phyloP scores from a whole-genome alignment of 345 rosid genomes.

The Dipteronia sinensis region DNA sequence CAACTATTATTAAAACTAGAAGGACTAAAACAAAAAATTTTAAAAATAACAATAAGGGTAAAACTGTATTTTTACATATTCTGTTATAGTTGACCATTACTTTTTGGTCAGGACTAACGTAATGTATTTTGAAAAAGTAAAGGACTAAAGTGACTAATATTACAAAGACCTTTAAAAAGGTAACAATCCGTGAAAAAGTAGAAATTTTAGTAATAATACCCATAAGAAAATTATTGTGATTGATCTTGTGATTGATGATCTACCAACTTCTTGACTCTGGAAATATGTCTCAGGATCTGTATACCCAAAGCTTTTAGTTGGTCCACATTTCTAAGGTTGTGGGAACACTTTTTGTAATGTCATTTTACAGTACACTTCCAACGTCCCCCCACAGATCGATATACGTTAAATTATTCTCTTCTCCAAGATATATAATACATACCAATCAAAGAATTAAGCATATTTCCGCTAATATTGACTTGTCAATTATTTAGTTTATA shows the following conservation, averaged over 20 bases:
- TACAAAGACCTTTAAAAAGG: too few species aligned
- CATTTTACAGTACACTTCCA: conserved; percentile 9
- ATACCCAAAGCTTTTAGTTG: conserved; percentile 8
- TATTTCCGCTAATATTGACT: conserved; percentile 30
- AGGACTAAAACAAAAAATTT: too few species aligned
- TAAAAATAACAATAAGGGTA: too few species aligned
- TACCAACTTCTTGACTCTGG: background rate
- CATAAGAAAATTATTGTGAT: background rate
- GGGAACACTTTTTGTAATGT: conserved; percentile 16
- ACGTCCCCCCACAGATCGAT: background rate
- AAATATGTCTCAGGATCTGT: conserved; percentile 14
- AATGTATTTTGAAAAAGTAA: too few species aligned
- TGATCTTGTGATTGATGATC: background rate
- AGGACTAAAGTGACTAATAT: too few species aligned
- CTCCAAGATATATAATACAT: background rate
- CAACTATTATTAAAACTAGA: too few species aligned
- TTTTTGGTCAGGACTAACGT: too few species aligned
- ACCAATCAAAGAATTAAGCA: conserved; percentile 11
- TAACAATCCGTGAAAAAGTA: too few species aligned
- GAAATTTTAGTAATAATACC: too few species aligned
- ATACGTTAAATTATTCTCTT: background rate
- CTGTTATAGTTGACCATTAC: too few species aligned
- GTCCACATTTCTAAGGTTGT: conserved; percentile 12
- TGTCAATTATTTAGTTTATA: background rate
- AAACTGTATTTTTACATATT: too few species aligned